Evolutionary conservation across 2,329 filamentous ascomycete genomes (phyloP).

Genomic region (Chalara sp.): DNA sequence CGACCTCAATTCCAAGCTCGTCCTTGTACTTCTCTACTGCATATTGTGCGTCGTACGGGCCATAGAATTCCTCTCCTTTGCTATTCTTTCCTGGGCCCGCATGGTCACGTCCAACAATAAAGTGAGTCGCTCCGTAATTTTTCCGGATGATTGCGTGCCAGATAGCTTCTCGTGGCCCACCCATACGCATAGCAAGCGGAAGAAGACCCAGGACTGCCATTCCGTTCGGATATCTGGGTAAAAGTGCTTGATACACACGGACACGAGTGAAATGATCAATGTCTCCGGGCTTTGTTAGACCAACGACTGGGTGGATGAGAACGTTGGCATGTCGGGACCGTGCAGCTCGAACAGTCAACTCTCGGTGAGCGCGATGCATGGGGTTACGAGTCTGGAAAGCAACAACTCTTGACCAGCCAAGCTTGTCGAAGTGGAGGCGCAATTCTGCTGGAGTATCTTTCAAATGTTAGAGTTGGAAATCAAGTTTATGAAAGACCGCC

Average conservation of each 20-base stretch:
- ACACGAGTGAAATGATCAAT: constrained; percentile 99
- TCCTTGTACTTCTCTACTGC: constrained; percentile 94
- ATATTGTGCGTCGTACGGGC: constrained; percentile 93
- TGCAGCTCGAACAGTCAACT: constrained; percentile 93
- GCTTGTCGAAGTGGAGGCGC: constrained; percentile 96
- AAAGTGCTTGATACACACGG: constrained; percentile 93
- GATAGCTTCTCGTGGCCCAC: constrained; percentile 93
- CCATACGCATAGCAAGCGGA: constrained; percentile 98
- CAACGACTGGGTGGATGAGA: constrained; percentile 96
- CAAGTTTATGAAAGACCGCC: constrained; percentile 27
- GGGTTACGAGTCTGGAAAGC: constrained; percentile 99
- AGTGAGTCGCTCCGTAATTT: constrained; percentile 98
- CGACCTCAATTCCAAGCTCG: constrained; percentile 97
- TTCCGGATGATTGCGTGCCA: constrained; percentile 99
- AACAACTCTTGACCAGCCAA: constrained; percentile 95
- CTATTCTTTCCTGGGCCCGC: constrained; percentile 98
- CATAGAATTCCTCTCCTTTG: constrained; percentile 94
- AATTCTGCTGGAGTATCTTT: constrained; percentile 88
- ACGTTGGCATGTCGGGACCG: constrained; percentile 96
- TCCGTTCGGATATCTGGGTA: constrained; percentile 95
- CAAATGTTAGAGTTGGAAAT: constrained; percentile 9
- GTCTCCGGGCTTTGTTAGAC: constrained; percentile 96
- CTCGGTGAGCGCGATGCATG: constrained; percentile 97
- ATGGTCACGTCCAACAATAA: constrained; percentile 98
- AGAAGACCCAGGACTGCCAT: constrained; percentile 97